Evolutionary conservation across 2,329 filamentous ascomycete genomes (phyloP).

Genomic region (Ceratocystis variospora): DNA sequence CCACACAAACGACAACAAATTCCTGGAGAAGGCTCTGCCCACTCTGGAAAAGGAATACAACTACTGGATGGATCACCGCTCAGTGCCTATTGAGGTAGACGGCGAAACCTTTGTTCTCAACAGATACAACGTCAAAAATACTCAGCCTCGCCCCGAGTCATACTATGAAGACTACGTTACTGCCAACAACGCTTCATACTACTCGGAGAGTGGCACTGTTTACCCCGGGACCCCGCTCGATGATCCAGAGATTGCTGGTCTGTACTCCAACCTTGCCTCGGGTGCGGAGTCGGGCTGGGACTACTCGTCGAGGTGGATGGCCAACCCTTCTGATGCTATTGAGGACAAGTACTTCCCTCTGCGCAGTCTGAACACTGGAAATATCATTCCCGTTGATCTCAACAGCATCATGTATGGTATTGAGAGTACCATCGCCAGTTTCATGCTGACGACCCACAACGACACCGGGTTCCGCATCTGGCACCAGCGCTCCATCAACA

Average conservation of each 20-base stretch:
- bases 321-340: slow-evolving; percentile 42
- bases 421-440: slow-evolving; percentile 44
- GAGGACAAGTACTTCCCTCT: slow-evolving; percentile 51
- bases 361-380: slow-evolving; percentile 45
- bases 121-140: slow-evolving; percentile 48
- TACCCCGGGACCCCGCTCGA: slow-evolving; percentile 42
- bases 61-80: slow-evolving; percentile 49
- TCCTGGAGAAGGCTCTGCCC: slow-evolving; percentile 45
- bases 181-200: slow-evolving; percentile 52
- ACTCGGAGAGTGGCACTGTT: slow-evolving; percentile 42
- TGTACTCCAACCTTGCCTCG: slow-evolving; percentile 50
- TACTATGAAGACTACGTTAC: slow-evolving; percentile 52
- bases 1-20: slow-evolving; percentile 48
- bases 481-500: slow-evolving; percentile 35
- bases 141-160: slow-evolving; percentile 52
- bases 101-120: slow-evolving; percentile 40
- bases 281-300: slow-evolving; percentile 56
- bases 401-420: slow-evolving; percentile 56
- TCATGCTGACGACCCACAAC: slow-evolving; percentile 40
- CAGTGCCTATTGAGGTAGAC: slow-evolving; percentile 33
- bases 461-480: slow-evolving; percentile 36
- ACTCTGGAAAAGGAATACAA: slow-evolving; percentile 49
- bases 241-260: slow-evolving; percentile 35
- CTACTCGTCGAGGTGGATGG: slow-evolving; percentile 46
- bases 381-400: slow-evolving; percentile 49